Base-by-base conservation (phyloP, 495 filamentous ascomycete species). In the Penicillium parvum region DNA sequence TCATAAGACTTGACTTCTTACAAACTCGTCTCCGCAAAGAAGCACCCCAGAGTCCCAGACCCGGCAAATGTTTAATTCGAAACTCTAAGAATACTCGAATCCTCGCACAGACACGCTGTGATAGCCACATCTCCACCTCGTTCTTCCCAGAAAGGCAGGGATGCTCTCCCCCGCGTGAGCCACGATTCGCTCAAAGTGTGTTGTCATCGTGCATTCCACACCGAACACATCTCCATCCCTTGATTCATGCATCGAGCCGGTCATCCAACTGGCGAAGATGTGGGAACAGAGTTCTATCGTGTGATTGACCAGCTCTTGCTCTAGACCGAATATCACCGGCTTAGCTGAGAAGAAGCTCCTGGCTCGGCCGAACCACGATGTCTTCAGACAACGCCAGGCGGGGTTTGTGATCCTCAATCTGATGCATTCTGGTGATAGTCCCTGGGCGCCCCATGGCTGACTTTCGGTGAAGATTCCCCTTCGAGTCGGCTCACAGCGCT, bases 201-300 rank as follows among this genome's bases (percentile, higher is more conserved):
- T 5, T 33, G 45, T 43, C 32, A 49, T 43, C 22, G 14, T 37
- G 26, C 45, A 37, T 30, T 22, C n/a, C 39, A 38, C 10, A 16
- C 20, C 23, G n/a, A 5, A 15, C 12, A 14, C 16, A 22, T 12
- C 30, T 5, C 29, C 15, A 14, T 42, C 40, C 28, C 40, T 42
- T 25, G 40, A 42, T 42, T 25, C 18, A n/a, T 30, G 28, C 16
- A n/a, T n/a, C n/a, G n/a, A n/a, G n/a, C n/a, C 6, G 28, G 36
- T 46, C 43, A 46, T n/a, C 28, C 36, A 20, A 39, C n/a, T n/a
- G n/a, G n/a, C n/a, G n/a, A n/a, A n/a, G n/a, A n/a, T n/a, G 32
- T 5, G 7, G 27, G 26, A 18, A 17, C 14, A 26, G 12, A 42
- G 8, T 16, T 22, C 14, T 32, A 20, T 35, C 14, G 38, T 40